Evolutionary conservation across 495 filamentous ascomycete genomes (phyloP).

Genomic region (Evernia prunastri): DNA sequence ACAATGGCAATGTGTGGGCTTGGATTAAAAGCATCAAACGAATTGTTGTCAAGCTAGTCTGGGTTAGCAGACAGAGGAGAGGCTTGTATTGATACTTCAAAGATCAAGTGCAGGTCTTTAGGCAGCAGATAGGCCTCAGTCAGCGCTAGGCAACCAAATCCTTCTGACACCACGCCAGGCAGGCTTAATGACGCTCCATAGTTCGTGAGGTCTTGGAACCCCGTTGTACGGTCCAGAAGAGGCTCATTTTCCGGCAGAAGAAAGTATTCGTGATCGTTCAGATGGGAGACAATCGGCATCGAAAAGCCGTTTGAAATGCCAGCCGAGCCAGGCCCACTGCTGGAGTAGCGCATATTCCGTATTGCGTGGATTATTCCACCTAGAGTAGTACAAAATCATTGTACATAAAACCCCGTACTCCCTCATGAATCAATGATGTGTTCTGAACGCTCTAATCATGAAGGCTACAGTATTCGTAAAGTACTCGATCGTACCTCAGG

Average conservation of each 20-base stretch:
- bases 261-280: too few species aligned
- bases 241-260: not conserved
- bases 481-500: too few species aligned
- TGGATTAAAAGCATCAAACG: not conserved
- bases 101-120: not conserved
- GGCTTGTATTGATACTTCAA: not conserved
- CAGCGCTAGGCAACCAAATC: constrained; percentile 3
- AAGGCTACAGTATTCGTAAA: too few species aligned
- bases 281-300: not conserved
- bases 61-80: not conserved
- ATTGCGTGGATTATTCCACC: too few species aligned
- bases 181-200: not conserved
- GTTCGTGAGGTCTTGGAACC: too few species aligned
- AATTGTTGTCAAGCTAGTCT: not conserved
- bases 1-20: not conserved
- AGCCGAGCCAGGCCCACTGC: too few species aligned
- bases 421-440: too few species aligned
- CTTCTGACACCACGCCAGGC: not conserved
- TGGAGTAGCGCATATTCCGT: too few species aligned
- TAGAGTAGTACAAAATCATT: too few species aligned
- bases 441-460: too few species aligned
- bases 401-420: too few species aligned
- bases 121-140: not conserved
- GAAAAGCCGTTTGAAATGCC: not conserved
- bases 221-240: too few species aligned